Conservation (phyloP, 768 basidiomycete genomes). For the Rhizopogon roseolus region DNA sequence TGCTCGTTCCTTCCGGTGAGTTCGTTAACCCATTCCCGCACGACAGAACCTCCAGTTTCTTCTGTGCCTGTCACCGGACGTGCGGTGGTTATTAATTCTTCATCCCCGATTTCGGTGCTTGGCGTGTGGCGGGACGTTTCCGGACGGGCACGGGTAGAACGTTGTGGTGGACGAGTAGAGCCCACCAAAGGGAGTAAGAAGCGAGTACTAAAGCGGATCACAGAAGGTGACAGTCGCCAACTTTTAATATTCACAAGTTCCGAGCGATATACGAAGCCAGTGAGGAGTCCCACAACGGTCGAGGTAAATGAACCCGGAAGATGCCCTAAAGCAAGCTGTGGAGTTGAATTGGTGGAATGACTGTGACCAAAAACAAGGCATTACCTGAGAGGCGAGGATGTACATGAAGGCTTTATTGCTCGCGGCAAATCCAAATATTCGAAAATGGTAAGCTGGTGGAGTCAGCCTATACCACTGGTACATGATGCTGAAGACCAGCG, state of each 20-base stretch:
- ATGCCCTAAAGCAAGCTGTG: slow-evolving; percentile 64
- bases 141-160: slow-evolving; percentile 72
- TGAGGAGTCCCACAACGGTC: slow-evolving; percentile 58
- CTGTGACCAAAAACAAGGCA: slow-evolving; percentile 1
- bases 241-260: slow-evolving; percentile 75
- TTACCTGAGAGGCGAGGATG: slow-evolving; percentile 67
- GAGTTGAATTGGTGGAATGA: slow-evolving; percentile 5
- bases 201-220: slow-evolving; percentile 50
- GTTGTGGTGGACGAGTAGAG: slow-evolving; percentile 53
- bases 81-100: slow-evolving; percentile 65
- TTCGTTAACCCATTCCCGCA: slow-evolving; percentile 79
- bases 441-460: slow-evolving; percentile 71
- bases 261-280: slow-evolving; percentile 79
- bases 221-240: slow-evolving; percentile 65
- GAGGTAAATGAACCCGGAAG: slow-evolving; percentile 62
- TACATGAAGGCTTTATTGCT: slow-evolving; percentile 77
- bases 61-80: slow-evolving; percentile 28
- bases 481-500: slow-evolving; percentile 71
- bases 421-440: slow-evolving; percentile 67
- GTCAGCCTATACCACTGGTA: slow-evolving; percentile 82
- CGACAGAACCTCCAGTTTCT: slow-evolving; percentile 42
- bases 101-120: slow-evolving; percentile 30
- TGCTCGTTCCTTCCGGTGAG: slow-evolving; percentile 62
- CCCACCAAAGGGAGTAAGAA: slow-evolving; percentile 68
- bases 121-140: slow-evolving; percentile 33